Evolutionary conservation across 805 yeast species (phyloP).

Genomic region (Candida sanyiensis): DNA sequence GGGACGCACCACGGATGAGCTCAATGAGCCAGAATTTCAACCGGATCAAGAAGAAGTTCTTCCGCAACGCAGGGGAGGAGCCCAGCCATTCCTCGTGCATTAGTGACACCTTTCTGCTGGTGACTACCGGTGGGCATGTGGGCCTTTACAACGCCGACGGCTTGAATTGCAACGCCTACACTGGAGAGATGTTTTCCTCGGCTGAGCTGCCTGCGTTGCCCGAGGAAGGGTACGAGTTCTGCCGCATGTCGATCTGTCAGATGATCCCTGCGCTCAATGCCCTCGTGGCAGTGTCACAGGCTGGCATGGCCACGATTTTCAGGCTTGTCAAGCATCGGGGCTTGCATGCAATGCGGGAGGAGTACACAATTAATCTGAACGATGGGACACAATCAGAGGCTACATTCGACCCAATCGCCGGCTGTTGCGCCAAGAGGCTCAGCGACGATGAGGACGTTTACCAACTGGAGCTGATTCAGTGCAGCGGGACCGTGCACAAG

Average conservation of each 20-base stretch:
- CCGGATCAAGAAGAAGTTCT: constrained; percentile 19
- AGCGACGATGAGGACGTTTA: background rate
- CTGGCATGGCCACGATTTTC: constrained; percentile 38
- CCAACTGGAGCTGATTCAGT: background rate
- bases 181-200: constrained; percentile 33
- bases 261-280: constrained; percentile 37
- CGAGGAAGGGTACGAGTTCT: constrained; percentile 14
- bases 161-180: constrained; percentile 43
- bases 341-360: constrained; percentile 37
- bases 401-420: constrained; percentile 1
- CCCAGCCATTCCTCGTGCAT: background rate
- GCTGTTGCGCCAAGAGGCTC: constrained; percentile 1
- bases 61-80: background rate
- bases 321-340: constrained; percentile 40
- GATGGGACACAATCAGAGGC: background rate
- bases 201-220: constrained; percentile 26
- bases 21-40: constrained; percentile 25
- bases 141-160: constrained; percentile 42
- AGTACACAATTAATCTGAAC: constrained; percentile 13
- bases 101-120: constrained; percentile 31
- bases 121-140: constrained; percentile 39
- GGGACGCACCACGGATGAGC: constrained; percentile 8
- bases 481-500: background rate
- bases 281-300: constrained; percentile 37
- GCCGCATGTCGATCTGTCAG: constrained; percentile 27